phyloP scores from a whole-genome alignment of 129 eudicot species.

The Saussurea involucrata region DNA sequence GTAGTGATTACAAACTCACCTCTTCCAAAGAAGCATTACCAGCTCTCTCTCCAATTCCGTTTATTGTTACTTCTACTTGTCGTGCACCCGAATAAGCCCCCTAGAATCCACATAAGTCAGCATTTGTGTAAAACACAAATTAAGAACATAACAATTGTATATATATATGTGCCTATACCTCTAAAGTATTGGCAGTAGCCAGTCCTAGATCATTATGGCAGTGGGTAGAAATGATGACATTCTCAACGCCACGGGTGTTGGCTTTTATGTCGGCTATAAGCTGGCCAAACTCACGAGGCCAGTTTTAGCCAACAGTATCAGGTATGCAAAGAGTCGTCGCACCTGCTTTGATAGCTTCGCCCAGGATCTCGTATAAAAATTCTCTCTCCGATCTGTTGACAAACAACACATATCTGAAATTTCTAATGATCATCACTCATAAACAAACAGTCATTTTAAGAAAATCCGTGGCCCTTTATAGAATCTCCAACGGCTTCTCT shows the following conservation, averaged over 20 bases:
- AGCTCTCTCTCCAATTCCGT: constrained; percentile 95
- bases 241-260: constrained; percentile 48
- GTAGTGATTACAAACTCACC: constrained; percentile 42
- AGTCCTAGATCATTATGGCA: constrained; percentile 78
- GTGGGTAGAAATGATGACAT: constrained; percentile 65
- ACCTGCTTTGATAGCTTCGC: constrained; percentile 75
- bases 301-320: constrained; percentile 69
- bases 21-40: constrained; percentile 92
- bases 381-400: constrained; percentile 68
- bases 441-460: too few relatives aligned
- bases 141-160: constrained; percentile 1
- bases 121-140: not conserved
- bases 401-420: not conserved
- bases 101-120: constrained; percentile 24
- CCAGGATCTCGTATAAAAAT: constrained; percentile 67
- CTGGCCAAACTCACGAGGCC: constrained; percentile 59
- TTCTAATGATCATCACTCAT: not conserved
- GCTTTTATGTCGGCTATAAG: constrained; percentile 60
- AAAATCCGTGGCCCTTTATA: too few relatives aligned
- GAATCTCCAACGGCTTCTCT: too few relatives aligned
- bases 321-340: constrained; percentile 87
- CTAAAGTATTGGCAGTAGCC: constrained; percentile 64
- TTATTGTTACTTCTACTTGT: constrained; percentile 79
- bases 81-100: constrained; percentile 91
- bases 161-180: constrained; percentile 24